These are phyloP conservation scores for Colletotrichum orchidophilum DNA, from an alignment of 2,329 filamentous ascomycete genomes.

Conservation along the genomic window DNA sequence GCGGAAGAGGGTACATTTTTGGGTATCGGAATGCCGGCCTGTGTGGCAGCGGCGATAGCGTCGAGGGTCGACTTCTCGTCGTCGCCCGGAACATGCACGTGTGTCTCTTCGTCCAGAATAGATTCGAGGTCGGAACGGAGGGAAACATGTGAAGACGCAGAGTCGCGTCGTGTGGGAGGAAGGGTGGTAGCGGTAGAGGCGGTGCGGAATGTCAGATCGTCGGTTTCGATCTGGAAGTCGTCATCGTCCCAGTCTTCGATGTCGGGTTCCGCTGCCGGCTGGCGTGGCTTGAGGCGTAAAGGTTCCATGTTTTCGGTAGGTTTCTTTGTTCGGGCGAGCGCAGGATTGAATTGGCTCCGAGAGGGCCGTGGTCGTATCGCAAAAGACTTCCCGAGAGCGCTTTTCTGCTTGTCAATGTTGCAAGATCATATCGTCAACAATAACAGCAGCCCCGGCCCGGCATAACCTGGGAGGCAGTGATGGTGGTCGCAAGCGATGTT, in stretches of 20 bases:
- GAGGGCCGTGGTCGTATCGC: constrained; percentile 8
- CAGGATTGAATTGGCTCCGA: constrained; percentile 15
- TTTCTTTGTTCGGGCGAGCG: constrained; percentile 16
- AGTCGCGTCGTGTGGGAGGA: constrained; percentile 71
- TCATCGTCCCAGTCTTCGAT: constrained; percentile 86
- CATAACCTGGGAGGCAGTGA: constrained; percentile 32
- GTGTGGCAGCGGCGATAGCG: constrained; percentile 87
- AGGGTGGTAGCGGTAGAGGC: constrained; percentile 55
- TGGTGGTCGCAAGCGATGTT: constrained; percentile 11
- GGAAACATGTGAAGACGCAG: constrained; percentile 83
- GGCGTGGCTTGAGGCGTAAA: constrained; percentile 61
- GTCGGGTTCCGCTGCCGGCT: constrained; percentile 62
- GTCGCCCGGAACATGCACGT: constrained; percentile 84
- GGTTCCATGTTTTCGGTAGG: constrained; percentile 58
- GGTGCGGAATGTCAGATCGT: constrained; percentile 69
- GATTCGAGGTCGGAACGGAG: constrained; percentile 85
- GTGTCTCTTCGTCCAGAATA: constrained; percentile 81
- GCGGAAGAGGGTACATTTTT: constrained; percentile 88
- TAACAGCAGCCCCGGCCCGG: constrained; percentile 21
- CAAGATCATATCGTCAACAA: constrained; percentile 38
- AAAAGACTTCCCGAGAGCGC: constrained; percentile 31
- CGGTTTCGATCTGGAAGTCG: constrained; percentile 75
- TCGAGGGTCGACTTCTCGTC: constrained; percentile 86
- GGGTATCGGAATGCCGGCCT: constrained; percentile 91
- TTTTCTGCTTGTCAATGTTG: constrained; percentile 33